Percentiles rank a stretch among this genome's conserved stretches.
These are phyloP conservation scores for Microbotryum lychnidis-dioicae DNA, from an alignment of 1,284 basidiomycete genomes.

Conservation along the genomic window DNA sequence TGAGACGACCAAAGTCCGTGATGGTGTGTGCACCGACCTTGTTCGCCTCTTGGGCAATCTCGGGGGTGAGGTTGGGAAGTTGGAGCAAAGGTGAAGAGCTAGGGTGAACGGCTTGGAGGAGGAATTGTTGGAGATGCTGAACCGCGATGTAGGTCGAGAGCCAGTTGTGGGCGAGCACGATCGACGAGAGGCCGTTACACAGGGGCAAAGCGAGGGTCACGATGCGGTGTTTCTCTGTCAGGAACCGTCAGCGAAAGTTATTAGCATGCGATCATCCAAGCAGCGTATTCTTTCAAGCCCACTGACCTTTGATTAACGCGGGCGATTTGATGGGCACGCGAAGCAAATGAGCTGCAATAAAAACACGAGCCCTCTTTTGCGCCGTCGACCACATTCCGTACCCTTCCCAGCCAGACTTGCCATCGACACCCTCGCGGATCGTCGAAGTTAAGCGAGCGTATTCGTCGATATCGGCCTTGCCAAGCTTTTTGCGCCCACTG, in stretches of 20 bases:
- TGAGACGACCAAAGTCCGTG: conserved; percentile 31
- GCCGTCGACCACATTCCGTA: conserved; percentile 19
- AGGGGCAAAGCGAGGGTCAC: conserved; percentile 37
- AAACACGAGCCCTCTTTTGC: conserved; percentile 53
- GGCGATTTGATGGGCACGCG: conserved; percentile 57
- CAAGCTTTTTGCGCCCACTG: conserved; percentile 18
- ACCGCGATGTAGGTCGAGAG: conserved; percentile 67
- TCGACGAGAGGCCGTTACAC: conserved; percentile 71
- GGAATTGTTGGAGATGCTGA: conserved; percentile 73
- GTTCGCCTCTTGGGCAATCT: conserved; percentile 31
- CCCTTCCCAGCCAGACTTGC: conserved; percentile 29
- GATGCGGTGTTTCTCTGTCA: conserved; percentile 33
- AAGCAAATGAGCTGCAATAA: conserved; percentile 81
- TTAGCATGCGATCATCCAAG: neutral
- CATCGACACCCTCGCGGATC: conserved; percentile 39
- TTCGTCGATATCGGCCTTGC: conserved; percentile 25
- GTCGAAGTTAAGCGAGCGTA: conserved; percentile 23
- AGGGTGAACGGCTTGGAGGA: conserved; percentile 76
- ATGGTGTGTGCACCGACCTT: conserved; percentile 42
- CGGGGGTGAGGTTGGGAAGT: conserved; percentile 57
- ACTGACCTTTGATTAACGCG: conserved; percentile 56
- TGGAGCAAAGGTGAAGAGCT: conserved; percentile 53
- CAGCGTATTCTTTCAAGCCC: too few relatives aligned
- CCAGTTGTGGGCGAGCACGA: conserved; percentile 83
- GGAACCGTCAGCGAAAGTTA: neutral